Conservation (phyloP, 2,329 filamentous ascomycete species). For the Pseudocercospora cruenta region DNA sequence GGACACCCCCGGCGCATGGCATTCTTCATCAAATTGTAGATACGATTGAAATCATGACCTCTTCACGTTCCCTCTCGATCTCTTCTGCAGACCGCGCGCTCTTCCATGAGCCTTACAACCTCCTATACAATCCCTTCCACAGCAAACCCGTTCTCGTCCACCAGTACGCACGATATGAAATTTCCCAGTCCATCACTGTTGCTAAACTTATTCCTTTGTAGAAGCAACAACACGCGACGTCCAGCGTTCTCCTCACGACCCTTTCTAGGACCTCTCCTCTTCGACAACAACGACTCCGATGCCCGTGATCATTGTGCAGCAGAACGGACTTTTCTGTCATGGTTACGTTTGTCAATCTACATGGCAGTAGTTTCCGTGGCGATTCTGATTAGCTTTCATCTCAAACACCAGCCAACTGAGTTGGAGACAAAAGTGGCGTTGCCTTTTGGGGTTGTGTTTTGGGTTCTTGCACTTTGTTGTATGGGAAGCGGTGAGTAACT, state of each 20-base stretch:
- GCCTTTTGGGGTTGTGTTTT: conserved; percentile 87
- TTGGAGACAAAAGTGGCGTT: conserved; percentile 77
- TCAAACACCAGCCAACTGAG: conserved; percentile 70
- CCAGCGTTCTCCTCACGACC: conserved; percentile 64
- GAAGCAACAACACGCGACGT: conserved; percentile 48
- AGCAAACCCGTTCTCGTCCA: conserved; percentile 55
- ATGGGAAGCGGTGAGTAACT: conserved; percentile 67
- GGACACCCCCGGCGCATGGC: not conserved
- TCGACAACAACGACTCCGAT: conserved; percentile 74
- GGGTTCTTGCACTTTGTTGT: conserved; percentile 77
- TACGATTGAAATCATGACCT: not conserved
- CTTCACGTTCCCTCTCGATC: conserved; percentile 10
- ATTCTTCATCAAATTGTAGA: not conserved
- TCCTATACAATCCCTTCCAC: conserved; percentile 56
- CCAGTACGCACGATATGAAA: conserved; percentile 43
- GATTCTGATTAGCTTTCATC: conserved; percentile 90
- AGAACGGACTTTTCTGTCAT: conserved; percentile 85
- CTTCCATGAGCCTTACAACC: conserved; percentile 49
- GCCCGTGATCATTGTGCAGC: conserved; percentile 79
- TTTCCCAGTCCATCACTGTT: not conserved
- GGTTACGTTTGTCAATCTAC: conserved; percentile 85
- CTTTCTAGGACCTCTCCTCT: conserved; percentile 68
- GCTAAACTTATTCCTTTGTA: conserved; percentile 12
- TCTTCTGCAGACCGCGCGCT: conserved; percentile 34
- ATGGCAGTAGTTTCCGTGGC: conserved; percentile 88